phyloP scores from a whole-genome alignment of 2,329 filamentous ascomycete species.

The Xylaria sp. region DNA sequence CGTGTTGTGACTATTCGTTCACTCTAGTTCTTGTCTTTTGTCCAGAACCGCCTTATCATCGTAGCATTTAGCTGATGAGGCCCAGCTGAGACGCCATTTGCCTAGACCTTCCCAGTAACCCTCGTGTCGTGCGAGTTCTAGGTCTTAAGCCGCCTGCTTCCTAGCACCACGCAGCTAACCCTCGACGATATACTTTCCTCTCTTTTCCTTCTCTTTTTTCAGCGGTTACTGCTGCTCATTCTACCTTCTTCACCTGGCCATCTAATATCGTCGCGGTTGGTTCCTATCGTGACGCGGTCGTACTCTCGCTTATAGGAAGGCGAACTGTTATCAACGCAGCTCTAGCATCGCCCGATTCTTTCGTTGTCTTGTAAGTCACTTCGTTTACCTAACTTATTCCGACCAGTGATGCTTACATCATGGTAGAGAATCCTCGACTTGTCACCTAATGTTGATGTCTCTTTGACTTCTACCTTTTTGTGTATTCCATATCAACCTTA shows the following conservation, averaged over 20 bases:
- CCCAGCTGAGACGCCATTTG: conserved; percentile 27
- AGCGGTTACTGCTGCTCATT: not conserved
- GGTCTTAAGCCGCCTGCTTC: conserved; percentile 19
- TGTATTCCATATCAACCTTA: not conserved
- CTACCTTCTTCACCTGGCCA: conserved; percentile 1
- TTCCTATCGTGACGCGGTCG: not conserved
- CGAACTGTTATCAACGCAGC: not conserved
- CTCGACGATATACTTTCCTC: conserved; percentile 4
- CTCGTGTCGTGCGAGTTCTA: conserved; percentile 16
- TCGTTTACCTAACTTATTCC: not conserved
- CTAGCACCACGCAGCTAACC: conserved; percentile 14
- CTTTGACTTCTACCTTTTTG: not conserved
- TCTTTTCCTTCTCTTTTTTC: conserved; percentile 1
- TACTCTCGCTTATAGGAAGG: conserved; percentile 17
- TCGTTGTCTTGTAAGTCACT: conserved; percentile 12
- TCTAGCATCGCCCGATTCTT: not conserved
- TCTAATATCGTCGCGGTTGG: not conserved
- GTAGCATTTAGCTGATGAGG: conserved; percentile 16
- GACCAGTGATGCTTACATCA: not conserved
- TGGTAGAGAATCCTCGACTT: not conserved
- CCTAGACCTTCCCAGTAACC: conserved; percentile 13
- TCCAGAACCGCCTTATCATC: conserved; percentile 18
- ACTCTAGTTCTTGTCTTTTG: conserved; percentile 8
- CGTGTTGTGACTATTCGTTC: conserved; percentile 1
- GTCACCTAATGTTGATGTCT: not conserved